Percentiles rank a stretch among this genome's conserved stretches.
Evolutionary conservation across 2,329 filamentous ascomycete species (phyloP).

Genomic region (Ophiostoma montium): DNA sequence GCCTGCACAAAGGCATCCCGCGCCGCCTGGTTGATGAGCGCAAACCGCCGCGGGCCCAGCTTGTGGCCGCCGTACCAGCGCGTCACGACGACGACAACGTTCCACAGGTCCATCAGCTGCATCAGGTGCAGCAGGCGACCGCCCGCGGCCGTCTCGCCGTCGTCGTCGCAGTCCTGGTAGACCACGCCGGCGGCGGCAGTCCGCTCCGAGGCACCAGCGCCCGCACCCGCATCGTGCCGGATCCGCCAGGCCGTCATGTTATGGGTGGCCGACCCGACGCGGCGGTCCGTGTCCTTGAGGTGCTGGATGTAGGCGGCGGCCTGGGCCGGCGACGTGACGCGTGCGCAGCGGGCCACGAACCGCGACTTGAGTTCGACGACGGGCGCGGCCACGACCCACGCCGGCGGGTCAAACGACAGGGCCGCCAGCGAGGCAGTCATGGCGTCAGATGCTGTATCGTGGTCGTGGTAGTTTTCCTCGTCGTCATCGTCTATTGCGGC

Average conservation of each 20-base stretch:
- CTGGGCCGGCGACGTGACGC: conserved; percentile 53
- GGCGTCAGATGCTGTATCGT: conserved; percentile 8
- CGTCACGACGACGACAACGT: conserved; percentile 83
- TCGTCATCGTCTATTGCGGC: background rate
- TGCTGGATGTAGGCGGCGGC: conserved; percentile 59
- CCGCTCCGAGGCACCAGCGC: no score
- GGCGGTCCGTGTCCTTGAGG: conserved; percentile 69
- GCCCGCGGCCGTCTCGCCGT: conserved; percentile 88
- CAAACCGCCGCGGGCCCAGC: conserved; percentile 77
- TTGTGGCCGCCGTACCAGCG: conserved; percentile 91
- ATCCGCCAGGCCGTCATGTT: conserved; percentile 96
- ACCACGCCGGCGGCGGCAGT: conserved; percentile 32
- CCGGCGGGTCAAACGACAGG: conserved; percentile 19
- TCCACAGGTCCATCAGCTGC: conserved; percentile 90
- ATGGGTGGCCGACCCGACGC: conserved; percentile 74
- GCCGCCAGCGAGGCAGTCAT: background rate
- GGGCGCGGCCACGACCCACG: conserved; percentile 62
- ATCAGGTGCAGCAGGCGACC: conserved; percentile 74
- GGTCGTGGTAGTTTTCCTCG: background rate
- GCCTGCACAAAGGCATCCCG: conserved; percentile 72
- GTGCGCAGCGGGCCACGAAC: conserved; percentile 67
- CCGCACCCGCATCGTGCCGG: conserved; percentile 29
- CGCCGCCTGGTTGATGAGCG: conserved; percentile 75
- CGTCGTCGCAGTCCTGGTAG: conserved; percentile 89
- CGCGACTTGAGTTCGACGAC: conserved; percentile 74